Conservation (phyloP, 2,329 filamentous ascomycete species). For the Cladorrhinum sp. region DNA sequence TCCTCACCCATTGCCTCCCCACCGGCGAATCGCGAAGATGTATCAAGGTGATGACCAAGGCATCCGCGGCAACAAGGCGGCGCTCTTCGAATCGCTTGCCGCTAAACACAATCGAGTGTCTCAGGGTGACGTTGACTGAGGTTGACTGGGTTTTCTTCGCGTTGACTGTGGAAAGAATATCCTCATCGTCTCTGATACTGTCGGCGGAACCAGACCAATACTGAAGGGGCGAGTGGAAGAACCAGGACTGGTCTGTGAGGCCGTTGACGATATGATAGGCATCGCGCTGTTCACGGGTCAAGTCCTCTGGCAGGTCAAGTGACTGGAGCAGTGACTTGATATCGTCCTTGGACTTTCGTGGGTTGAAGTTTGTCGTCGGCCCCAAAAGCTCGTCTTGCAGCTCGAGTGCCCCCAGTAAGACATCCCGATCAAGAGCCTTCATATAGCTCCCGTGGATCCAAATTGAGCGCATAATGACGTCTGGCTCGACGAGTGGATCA, state of each 20-base stretch:
- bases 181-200: conserved; percentile 54
- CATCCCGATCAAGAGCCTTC: conserved; percentile 64
- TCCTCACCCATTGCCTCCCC: conserved; percentile 63
- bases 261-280: conserved; percentile 58
- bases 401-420: conserved; percentile 64
- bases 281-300: conserved; percentile 49
- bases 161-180: conserved; percentile 70
- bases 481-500: conserved; percentile 51
- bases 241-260: conserved; percentile 64
- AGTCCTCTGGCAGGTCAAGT: conserved; percentile 29
- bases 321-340: conserved; percentile 31
- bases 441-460: conserved; percentile 83
- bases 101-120: conserved; percentile 77
- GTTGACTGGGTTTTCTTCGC: conserved; percentile 59
- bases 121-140: conserved; percentile 68
- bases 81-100: conserved; percentile 73
- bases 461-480: conserved; percentile 78
- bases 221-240: conserved; percentile 77
- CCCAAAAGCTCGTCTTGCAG: conserved; percentile 70
- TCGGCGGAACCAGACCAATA: conserved; percentile 72
- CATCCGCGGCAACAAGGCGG: conserved; percentile 68
- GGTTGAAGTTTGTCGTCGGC: conserved; percentile 54
- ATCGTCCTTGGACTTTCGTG: conserved; percentile 37
- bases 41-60: conserved; percentile 73
- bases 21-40: conserved; percentile 64